phyloP scores from a whole-genome alignment of 1,284 basidiomycete species.

The Pisolithus thermaeus region DNA sequence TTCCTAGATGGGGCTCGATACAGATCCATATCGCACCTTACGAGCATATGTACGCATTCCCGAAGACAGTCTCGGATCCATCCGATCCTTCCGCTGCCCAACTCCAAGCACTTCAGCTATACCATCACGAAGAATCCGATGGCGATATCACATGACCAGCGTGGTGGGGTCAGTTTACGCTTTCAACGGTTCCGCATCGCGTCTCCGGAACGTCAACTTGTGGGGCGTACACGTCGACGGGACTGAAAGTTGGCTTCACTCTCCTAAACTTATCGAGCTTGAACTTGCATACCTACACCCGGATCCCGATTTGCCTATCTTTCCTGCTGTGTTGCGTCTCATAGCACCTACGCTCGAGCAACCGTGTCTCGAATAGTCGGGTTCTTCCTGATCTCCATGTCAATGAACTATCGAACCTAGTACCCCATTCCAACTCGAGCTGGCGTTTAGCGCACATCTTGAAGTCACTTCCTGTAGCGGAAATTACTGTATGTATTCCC shows the following conservation, averaged over 20 bases:
- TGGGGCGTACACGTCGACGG: conserved; percentile 66
- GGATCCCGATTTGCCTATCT: conserved; percentile 50
- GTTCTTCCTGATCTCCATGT: conserved; percentile 37
- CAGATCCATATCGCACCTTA: conserved; percentile 40
- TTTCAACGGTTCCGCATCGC: conserved; percentile 53
- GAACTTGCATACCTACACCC: conserved; percentile 49
- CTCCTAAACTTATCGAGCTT: conserved; percentile 38
- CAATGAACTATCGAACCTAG: conserved; percentile 30
- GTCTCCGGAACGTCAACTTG: conserved; percentile 39
- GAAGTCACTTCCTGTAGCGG: conserved; percentile 45
- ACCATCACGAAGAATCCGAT: conserved; percentile 39
- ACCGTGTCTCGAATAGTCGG: conserved; percentile 47
- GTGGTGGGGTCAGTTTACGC: conserved; percentile 34
- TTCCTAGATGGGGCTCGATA: conserved; percentile 46
- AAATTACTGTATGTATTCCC: conserved; percentile 45
- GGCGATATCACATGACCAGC: conserved; percentile 30
- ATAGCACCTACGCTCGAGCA: conserved; percentile 41
- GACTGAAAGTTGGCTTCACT: conserved; percentile 39
- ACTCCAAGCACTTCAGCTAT: conserved; percentile 46
- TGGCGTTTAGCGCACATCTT: conserved; percentile 44
- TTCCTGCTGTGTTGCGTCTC: conserved; percentile 40
- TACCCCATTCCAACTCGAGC: conserved; percentile 35
- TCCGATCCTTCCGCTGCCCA: conserved; percentile 39
- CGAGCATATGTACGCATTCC: conserved; percentile 39
- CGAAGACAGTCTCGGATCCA: conserved; percentile 35